A percentile compares a stretch with the other conserved stretches of the same genome.
These are phyloP conservation scores for Haplographium delicatum DNA, from an alignment of 495 filamentous ascomycete species.

Conservation along the genomic window DNA sequence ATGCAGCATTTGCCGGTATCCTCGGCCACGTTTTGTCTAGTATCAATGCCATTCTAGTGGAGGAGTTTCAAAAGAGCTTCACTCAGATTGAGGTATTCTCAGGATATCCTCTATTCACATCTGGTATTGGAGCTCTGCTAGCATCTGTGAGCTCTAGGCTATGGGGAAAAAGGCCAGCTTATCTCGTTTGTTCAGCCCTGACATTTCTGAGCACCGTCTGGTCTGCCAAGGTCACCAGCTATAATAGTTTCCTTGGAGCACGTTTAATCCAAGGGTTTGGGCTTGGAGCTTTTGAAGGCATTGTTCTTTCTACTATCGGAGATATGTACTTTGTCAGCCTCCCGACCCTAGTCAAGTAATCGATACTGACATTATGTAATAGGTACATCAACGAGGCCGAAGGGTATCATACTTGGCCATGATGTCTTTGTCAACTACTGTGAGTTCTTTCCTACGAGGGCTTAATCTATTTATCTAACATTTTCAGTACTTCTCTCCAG, in stretches of 20 bases:
- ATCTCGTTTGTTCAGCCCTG: slow-evolving; percentile 48
- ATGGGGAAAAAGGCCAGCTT: slow-evolving; percentile 39
- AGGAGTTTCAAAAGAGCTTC: slow-evolving; percentile 17
- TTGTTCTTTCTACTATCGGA: slow-evolving; percentile 55
- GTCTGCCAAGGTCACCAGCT: slow-evolving; percentile 49
- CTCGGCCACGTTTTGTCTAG: slow-evolving; percentile 9
- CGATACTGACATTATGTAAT: neutral
- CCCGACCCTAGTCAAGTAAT: neutral
- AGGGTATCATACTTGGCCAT: too few relatives aligned
- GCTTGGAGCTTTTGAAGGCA: slow-evolving; percentile 48
- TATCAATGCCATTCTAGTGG: slow-evolving; percentile 17
- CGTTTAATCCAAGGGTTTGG: slow-evolving; percentile 59
- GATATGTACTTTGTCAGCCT: slow-evolving; percentile 40
- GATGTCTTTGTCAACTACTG: too few relatives aligned
- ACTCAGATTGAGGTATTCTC: slow-evolving; percentile 8
- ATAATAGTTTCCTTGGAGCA: slow-evolving; percentile 56
- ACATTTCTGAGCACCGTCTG: slow-evolving; percentile 53
- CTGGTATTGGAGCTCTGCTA: neutral
- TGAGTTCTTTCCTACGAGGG: too few relatives aligned
- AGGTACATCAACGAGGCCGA: neutral
- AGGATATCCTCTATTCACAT: neutral
- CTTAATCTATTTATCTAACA: too few relatives aligned
- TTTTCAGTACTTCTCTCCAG: too few relatives aligned
- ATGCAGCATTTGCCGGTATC: slow-evolving; percentile 14
- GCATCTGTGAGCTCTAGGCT: neutral